A percentile compares a stretch with the other conserved stretches of the same genome.
phyloP scores from a whole-genome alignment of 1,139 yeast genomes.

The Pichia sp. region DNA sequence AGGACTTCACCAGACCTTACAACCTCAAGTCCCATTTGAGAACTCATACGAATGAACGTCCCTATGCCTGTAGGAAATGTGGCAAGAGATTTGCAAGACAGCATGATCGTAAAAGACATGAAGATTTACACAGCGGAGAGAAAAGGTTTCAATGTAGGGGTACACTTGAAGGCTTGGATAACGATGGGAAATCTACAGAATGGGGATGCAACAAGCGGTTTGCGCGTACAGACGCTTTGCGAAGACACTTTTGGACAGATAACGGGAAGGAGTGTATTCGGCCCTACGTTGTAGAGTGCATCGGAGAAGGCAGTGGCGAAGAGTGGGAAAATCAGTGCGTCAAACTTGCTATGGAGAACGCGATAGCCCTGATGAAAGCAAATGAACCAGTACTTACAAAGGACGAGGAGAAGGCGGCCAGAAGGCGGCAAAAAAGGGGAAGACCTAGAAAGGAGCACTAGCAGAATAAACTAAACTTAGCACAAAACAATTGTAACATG shows the following conservation, averaged over 20 bases:
- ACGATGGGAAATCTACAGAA: conserved; percentile 1
- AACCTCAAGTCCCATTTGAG: conserved; percentile 86
- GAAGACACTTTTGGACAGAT: conserved; percentile 92
- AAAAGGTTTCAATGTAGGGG: conserved; percentile 86
- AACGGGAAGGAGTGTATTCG: conserved; percentile 86
- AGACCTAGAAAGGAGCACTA: conserved; percentile 5
- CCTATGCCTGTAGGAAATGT: conserved; percentile 80
- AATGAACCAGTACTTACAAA: conserved; percentile 1
- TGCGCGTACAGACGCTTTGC: conserved; percentile 92
- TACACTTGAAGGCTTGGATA: conserved; percentile 49
- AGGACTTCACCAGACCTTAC: conserved; percentile 85
- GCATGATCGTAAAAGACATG: conserved; percentile 92
- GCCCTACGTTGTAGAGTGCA: conserved; percentile 33
- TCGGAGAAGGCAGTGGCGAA: conserved; percentile 51
- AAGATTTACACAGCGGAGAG: conserved; percentile 87
- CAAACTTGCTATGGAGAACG: conserved; percentile 16
- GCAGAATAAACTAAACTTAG: not conserved
- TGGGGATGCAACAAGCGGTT: conserved; percentile 95
- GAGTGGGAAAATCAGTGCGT: conserved; percentile 35
- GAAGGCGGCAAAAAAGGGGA: not conserved
- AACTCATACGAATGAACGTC: conserved; percentile 93
- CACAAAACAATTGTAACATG: no score
- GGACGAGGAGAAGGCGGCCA: not conserved
- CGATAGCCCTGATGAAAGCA: conserved; percentile 6
- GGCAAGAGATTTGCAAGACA: conserved; percentile 95